Evolutionary conservation across 2,329 filamentous ascomycete species (phyloP).

Genomic region (Ophiognomonia clavigignenti-juglandacearum): DNA sequence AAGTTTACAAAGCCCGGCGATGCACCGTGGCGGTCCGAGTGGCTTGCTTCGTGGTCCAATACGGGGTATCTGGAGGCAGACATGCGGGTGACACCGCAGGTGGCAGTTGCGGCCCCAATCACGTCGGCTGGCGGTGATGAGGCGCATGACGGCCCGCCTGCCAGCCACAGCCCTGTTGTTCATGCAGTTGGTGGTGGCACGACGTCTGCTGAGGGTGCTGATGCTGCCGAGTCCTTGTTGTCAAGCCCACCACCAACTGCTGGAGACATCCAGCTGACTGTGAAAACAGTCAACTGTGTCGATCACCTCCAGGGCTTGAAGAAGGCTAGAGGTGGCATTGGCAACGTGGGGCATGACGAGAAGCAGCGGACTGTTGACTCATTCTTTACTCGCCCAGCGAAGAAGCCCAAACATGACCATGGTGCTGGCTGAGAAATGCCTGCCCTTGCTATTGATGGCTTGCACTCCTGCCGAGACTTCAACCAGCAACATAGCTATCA

Average conservation of each 20-base stretch:
- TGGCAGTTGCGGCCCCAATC: neutral
- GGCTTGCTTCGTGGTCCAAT: constrained; percentile 44
- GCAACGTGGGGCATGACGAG: constrained; percentile 69
- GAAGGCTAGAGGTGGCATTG: constrained; percentile 77
- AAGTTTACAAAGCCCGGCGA: constrained; percentile 18
- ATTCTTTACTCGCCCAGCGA: constrained; percentile 57
- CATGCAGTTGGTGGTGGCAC: neutral
- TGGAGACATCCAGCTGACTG: constrained; percentile 25
- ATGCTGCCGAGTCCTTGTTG: neutral
- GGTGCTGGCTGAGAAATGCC: constrained; percentile 23
- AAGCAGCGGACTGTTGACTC: constrained; percentile 70
- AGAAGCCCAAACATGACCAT: constrained; percentile 39
- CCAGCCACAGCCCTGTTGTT: neutral
- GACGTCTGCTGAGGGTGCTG: neutral
- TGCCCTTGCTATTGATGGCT: neutral
- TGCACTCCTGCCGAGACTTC: neutral
- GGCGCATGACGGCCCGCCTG: neutral
- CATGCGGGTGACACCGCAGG: constrained; percentile 2
- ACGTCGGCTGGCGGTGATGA: constrained; percentile 5
- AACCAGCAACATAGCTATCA: constrained; percentile 10
- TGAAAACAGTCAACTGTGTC: constrained; percentile 63
- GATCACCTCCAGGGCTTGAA: constrained; percentile 70
- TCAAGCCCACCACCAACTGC: too few species aligned
- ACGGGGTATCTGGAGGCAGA: constrained; percentile 40
- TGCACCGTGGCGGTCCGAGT: constrained; percentile 19